These are phyloP conservation scores for Rhizopus sp. DNA, from an alignment of 371 early-diverging fungal species.

Conservation along the genomic window DNA sequence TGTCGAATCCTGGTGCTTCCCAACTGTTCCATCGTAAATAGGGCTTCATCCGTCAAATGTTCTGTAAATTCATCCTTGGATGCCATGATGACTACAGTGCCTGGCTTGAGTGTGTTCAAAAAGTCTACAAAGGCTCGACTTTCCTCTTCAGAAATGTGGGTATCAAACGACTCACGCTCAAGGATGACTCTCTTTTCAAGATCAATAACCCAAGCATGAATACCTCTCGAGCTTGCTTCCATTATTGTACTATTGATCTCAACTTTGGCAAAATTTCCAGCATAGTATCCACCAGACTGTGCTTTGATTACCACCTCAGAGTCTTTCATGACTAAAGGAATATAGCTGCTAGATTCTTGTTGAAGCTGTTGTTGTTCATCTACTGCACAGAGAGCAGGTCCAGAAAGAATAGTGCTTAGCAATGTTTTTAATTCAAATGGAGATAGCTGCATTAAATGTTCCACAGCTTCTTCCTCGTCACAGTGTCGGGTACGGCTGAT, in stretches of 20 bases:
- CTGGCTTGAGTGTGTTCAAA: slow-evolving; percentile 63
- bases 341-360: slow-evolving; percentile 10
- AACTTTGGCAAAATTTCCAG: slow-evolving; percentile 74
- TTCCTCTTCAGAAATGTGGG: slow-evolving; percentile 69
- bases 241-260: slow-evolving; percentile 64
- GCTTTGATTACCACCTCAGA: slow-evolving; percentile 40
- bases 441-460: slow-evolving; percentile 75
- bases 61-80: slow-evolving; percentile 77
- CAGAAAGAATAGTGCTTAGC: slow-evolving; percentile 70
- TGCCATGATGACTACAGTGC: slow-evolving; percentile 67
- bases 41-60: slow-evolving; percentile 61
- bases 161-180: slow-evolving; percentile 75
- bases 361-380: not conserved
- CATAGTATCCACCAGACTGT: slow-evolving; percentile 73
- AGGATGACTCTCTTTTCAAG: slow-evolving; percentile 62
- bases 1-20: slow-evolving; percentile 61
- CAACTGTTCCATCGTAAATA: slow-evolving; percentile 55
- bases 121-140: slow-evolving; percentile 65
- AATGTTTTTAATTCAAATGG: slow-evolving; percentile 79
- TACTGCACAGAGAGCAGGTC: slow-evolving; percentile 33
- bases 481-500: slow-evolving; percentile 71
- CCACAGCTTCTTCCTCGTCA: slow-evolving; percentile 79
- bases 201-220: slow-evolving; percentile 74
- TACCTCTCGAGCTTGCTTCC: slow-evolving; percentile 67
- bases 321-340: slow-evolving; percentile 11